Conservation (phyloP, 352 stramenopile species). For the Elongisporangium senticosum region DNA sequence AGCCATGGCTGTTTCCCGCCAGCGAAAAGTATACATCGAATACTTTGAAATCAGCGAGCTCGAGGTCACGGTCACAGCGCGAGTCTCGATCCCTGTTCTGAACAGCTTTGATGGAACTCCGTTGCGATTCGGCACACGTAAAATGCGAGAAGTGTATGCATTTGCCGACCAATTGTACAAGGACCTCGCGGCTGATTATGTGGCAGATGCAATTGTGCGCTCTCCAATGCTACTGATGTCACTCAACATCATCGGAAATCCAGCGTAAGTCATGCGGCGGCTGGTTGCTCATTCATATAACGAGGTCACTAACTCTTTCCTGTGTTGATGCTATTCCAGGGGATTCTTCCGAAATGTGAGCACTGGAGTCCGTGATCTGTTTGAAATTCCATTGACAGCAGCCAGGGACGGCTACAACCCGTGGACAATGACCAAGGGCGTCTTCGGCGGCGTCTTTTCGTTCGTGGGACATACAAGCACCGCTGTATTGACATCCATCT, state of each 20-base stretch:
- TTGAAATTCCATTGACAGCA: conserved; percentile 68
- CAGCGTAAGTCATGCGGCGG: conserved; percentile 45
- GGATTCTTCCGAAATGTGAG: conserved; percentile 73
- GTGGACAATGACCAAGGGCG: conserved; percentile 66
- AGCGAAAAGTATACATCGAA: conserved; percentile 62
- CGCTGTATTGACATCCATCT: conserved; percentile 65
- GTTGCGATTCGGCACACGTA: conserved; percentile 42
- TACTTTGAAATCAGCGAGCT: conserved; percentile 48
- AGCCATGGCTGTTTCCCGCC: conserved; percentile 2
- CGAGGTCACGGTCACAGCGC: conserved; percentile 64
- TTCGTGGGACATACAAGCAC: conserved; percentile 68
- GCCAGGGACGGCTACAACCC: conserved; percentile 72
- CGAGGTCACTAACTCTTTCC: background rate
- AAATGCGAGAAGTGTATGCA: conserved; percentile 67
- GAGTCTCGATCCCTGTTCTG: conserved; percentile 68
- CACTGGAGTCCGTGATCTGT: conserved; percentile 61
- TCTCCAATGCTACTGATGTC: conserved; percentile 80
- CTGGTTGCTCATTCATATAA: background rate
- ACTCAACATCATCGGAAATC: conserved; percentile 82
- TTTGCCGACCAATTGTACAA: conserved; percentile 76
- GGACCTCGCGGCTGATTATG: conserved; percentile 77
- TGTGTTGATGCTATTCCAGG: conserved; percentile 19
- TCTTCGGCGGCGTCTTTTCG: conserved; percentile 60
- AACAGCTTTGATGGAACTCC: conserved; percentile 81
- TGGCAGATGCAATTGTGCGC: conserved; percentile 72